These are phyloP conservation scores for Aureobasidium sp. DNA, from an alignment of 2,329 filamentous ascomycete genomes.

Conservation along the genomic window DNA sequence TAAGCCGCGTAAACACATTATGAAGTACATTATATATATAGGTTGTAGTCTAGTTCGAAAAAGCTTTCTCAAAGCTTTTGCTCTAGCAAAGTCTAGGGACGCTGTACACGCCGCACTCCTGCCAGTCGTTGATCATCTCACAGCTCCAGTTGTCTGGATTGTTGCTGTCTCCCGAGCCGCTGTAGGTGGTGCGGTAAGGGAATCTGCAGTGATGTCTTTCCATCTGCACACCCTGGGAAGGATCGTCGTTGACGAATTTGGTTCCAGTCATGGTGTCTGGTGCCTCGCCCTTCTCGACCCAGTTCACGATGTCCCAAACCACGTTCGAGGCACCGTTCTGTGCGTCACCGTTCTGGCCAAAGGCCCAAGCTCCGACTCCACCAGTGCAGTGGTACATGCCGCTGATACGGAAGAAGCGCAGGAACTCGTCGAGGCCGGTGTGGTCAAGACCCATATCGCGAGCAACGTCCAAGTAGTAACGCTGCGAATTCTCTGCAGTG, in stretches of 20 bases:
- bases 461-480: constrained; percentile 42
- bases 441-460: constrained; percentile 24
- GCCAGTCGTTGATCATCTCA: constrained; percentile 8
- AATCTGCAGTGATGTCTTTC: constrained; percentile 36
- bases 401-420: constrained; percentile 43
- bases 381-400: constrained; percentile 46
- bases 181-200: constrained; percentile 17
- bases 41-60: neutral
- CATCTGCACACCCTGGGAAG: constrained; percentile 29
- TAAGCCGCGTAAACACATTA: neutral
- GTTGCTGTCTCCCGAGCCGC: constrained; percentile 18
- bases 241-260: constrained; percentile 32
- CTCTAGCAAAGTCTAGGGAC: constrained; percentile 2
- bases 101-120: neutral
- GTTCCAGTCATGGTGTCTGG: constrained; percentile 30
- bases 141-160: constrained; percentile 23
- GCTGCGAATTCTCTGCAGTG: constrained; percentile 34
- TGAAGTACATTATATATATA: neutral
- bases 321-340: constrained; percentile 28
- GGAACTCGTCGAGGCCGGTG: constrained; percentile 31
- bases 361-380: constrained; percentile 30
- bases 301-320: constrained; percentile 38
- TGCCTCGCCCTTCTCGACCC: constrained; percentile 38
- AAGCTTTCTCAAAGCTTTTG: neutral
- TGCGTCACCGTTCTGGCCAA: constrained; percentile 27